phyloP scores from a whole-genome alignment of 2,329 filamentous ascomycete genomes.

The Pestalotiopsis sp. region DNA sequence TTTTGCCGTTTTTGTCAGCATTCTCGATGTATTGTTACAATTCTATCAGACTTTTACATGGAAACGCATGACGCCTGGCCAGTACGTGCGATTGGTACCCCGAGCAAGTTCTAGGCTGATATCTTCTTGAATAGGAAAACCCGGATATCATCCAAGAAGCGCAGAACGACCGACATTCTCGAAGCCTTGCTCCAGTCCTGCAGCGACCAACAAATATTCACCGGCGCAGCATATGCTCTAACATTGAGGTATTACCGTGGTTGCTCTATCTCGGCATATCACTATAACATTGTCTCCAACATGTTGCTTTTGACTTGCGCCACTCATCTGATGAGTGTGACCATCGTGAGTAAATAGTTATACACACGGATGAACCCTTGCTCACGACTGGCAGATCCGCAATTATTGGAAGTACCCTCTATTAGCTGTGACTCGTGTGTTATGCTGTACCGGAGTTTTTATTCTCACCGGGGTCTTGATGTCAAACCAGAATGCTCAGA shows the following conservation, averaged over 20 bases:
- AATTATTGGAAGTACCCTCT: conserved; percentile 36
- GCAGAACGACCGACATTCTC: conserved; percentile 31
- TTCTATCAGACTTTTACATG: conserved; percentile 11
- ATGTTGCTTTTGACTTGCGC: conserved; percentile 39
- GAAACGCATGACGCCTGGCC: conserved; percentile 12
- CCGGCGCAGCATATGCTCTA: conserved; percentile 38
- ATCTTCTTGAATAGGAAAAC: conserved; percentile 1
- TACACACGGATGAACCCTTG: not conserved
- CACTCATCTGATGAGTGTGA: conserved; percentile 38
- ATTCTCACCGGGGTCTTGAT: conserved; percentile 34
- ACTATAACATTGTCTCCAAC: conserved; percentile 40
- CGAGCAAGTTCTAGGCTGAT: not conserved
- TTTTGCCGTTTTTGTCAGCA: conserved; percentile 21
- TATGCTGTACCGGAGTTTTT: conserved; percentile 30
- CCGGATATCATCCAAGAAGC: not conserved
- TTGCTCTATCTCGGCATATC: conserved; percentile 37
- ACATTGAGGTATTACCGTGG: conserved; percentile 35
- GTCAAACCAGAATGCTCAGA: conserved; percentile 31
- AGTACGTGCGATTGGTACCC: not conserved
- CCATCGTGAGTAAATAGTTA: conserved; percentile 23
- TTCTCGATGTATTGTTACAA: conserved; percentile 21
- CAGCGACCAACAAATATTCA: conserved; percentile 41
- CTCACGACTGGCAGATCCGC: conserved; percentile 8
- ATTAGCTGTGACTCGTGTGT: conserved; percentile 33
- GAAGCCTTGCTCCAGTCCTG: conserved; percentile 35